A percentile compares a stretch with the other conserved stretches of the same genome.
Evolutionary conservation across 352 stramenopile genomes (phyloP).

Genomic region (Discostella stelligera): DNA sequence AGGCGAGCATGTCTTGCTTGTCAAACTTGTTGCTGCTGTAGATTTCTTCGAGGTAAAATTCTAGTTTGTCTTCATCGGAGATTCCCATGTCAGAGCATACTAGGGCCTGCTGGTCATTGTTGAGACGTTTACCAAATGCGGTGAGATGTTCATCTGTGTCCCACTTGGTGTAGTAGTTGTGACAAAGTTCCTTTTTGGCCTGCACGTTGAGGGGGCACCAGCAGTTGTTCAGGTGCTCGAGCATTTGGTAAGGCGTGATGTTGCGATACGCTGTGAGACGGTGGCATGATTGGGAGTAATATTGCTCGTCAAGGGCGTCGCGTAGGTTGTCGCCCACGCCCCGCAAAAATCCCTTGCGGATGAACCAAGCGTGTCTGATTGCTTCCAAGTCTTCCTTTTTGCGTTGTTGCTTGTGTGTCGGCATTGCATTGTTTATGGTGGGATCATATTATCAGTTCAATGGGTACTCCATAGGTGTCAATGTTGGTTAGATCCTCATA

Average conservation of each 20-base stretch:
- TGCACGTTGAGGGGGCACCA: too few relatives aligned
- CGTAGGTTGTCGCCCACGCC: background rate
- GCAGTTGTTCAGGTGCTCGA: too few relatives aligned
- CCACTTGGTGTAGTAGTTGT: too few relatives aligned
- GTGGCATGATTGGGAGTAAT: background rate
- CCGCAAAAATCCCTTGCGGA: background rate
- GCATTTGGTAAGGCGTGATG: background rate
- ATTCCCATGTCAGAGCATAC: background rate
- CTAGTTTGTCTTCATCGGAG: background rate
- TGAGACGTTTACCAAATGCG: too few relatives aligned
- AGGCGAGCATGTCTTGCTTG: too few relatives aligned
- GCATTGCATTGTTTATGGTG: too few relatives aligned
- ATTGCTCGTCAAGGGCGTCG: constrained; percentile 8
- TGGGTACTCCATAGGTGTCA: too few relatives aligned
- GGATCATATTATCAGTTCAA: background rate
- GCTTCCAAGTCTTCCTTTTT: background rate
- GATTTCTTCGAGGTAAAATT: background rate
- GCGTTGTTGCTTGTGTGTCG: too few relatives aligned
- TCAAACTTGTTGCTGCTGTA: background rate
- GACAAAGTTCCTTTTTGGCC: too few relatives aligned
- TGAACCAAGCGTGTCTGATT: background rate
- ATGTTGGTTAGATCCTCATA: too few relatives aligned
- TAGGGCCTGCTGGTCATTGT: background rate
- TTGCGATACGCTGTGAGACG: background rate
- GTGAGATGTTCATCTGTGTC: too few relatives aligned